A percentile compares a stretch with the other conserved stretches of the same genome.
phyloP scores from a whole-genome alignment of 1,284 basidiomycete species.

The Porodaedalea pini region DNA sequence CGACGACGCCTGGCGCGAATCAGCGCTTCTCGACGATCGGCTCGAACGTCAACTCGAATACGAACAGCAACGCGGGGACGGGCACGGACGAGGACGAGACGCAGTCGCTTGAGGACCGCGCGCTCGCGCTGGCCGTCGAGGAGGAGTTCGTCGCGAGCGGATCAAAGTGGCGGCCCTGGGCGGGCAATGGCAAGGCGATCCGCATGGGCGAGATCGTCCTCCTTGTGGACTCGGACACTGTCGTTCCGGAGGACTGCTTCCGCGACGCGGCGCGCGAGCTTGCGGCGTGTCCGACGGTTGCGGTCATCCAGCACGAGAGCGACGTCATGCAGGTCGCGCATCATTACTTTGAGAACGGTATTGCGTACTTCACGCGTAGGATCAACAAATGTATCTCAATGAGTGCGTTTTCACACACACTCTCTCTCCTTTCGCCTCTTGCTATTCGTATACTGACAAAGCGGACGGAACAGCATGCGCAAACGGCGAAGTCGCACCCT shows the following conservation, averaged over 20 bases:
- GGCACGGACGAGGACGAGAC: slow-evolving; percentile 21
- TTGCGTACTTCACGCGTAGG: slow-evolving; percentile 78
- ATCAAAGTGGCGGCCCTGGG: slow-evolving; percentile 58
- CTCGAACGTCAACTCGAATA: not conserved
- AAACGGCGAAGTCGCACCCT: slow-evolving; percentile 80
- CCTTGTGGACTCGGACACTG: slow-evolving; percentile 77
- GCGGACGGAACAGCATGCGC: slow-evolving; percentile 47
- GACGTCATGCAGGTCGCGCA: slow-evolving; percentile 84
- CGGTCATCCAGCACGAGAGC: slow-evolving; percentile 81
- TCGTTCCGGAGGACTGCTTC: slow-evolving; percentile 84
- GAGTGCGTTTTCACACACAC: slow-evolving; percentile 16
- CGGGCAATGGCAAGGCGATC: slow-evolving; percentile 54
- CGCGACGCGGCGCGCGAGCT: slow-evolving; percentile 82
- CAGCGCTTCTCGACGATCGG: not conserved
- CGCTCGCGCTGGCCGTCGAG: slow-evolving; percentile 61
- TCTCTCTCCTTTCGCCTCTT: not conserved
- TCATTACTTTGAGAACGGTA: slow-evolving; percentile 85
- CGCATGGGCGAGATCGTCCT: slow-evolving; percentile 64
- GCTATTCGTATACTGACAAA: not conserved
- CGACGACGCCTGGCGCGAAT: slow-evolving; percentile 11
- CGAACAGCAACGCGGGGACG: not conserved
- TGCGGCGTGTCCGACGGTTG: slow-evolving; percentile 71
- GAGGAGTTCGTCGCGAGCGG: slow-evolving; percentile 61
- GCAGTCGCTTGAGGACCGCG: slow-evolving; percentile 52
- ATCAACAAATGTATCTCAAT: slow-evolving; percentile 77